Evolutionary conservation across 164 flowering plant genomes (phyloP).

Genomic region (Annona squamosa): DNA sequence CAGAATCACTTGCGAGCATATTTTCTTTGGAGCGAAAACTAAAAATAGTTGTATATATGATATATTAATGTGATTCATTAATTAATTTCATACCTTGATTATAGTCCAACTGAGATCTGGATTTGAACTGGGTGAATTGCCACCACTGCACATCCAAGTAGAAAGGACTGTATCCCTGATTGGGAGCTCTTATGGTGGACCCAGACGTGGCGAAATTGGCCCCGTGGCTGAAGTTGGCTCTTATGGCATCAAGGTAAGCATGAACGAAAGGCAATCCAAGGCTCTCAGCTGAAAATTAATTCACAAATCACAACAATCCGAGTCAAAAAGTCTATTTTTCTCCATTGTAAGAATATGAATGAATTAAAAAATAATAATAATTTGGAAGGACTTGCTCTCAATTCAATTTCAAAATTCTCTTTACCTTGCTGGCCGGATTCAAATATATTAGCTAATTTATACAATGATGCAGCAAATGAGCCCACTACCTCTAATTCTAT

Average conservation of each 20-base stretch:
- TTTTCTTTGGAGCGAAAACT: neutral
- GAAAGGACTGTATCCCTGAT: constrained; percentile 47
- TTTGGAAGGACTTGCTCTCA: no score
- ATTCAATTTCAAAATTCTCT: no score
- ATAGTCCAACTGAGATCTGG: constrained; percentile 16
- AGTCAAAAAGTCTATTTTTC: no score
- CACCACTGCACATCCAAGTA: constrained; percentile 36
- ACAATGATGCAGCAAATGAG: no score
- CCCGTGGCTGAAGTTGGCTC: constrained; percentile 56
- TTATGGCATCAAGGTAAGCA: constrained; percentile 46
- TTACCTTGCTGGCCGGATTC: no score
- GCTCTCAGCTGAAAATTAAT: constrained; percentile 31
- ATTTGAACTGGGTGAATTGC: constrained; percentile 34
- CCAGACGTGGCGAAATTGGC: constrained; percentile 42
- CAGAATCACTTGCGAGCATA: neutral
- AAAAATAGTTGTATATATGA: no score
- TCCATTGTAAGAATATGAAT: no score
- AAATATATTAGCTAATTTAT: no score
- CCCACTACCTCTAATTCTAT: no score
- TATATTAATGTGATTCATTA: no score
- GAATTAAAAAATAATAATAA: no score
- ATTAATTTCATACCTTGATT: neutral
- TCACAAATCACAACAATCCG: no score
- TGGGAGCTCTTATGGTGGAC: constrained; percentile 42
- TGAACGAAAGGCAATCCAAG: constrained; percentile 37